phyloP scores from a whole-genome alignment of 2,329 filamentous ascomycete species.

The Teratosphaeria viscida region DNA sequence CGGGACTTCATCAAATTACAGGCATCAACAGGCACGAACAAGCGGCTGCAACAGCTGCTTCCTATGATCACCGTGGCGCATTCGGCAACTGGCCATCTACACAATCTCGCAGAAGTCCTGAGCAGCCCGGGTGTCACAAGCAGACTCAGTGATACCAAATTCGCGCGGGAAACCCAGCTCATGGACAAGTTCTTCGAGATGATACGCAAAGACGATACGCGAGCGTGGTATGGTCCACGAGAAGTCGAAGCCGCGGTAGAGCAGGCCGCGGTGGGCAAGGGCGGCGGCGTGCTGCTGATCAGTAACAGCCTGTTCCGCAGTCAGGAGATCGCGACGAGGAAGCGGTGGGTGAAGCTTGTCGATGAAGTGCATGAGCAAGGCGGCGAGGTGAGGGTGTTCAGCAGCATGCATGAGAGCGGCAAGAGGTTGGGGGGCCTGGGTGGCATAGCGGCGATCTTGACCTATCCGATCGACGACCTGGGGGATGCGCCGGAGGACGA shows the following conservation, averaged over 20 bases:
- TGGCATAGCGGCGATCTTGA: constrained; percentile 80
- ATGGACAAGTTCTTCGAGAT: constrained; percentile 77
- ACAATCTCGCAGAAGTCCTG: constrained; percentile 79
- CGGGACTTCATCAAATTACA: constrained; percentile 58
- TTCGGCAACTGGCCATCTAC: constrained; percentile 72
- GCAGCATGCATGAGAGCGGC: constrained; percentile 89
- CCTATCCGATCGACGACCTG: constrained; percentile 80
- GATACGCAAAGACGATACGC: constrained; percentile 72
- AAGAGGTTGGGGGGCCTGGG: constrained; percentile 73
- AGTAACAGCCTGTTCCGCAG: constrained; percentile 82
- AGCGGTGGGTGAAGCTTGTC: constrained; percentile 73
- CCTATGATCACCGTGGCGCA: constrained; percentile 65
- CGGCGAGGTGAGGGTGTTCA: constrained; percentile 80
- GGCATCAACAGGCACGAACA: constrained; percentile 59
- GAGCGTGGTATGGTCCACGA: constrained; percentile 78
- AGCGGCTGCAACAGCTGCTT: constrained; percentile 53
- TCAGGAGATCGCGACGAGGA: constrained; percentile 64
- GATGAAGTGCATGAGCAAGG: constrained; percentile 77
- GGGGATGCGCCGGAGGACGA: constrained; percentile 40
- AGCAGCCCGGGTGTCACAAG: constrained; percentile 67
- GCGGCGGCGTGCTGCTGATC: constrained; percentile 75
- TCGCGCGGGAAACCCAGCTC: constrained; percentile 67
- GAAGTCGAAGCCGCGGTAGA: constrained; percentile 76
- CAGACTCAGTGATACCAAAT: constrained; percentile 77
- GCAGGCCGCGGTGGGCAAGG: constrained; percentile 78